Evolutionary conservation across 768 basidiomycete species (phyloP), one percentile per base, ranked within the genome.

Genomic region (Xerocomellus dryophilus): DNA sequence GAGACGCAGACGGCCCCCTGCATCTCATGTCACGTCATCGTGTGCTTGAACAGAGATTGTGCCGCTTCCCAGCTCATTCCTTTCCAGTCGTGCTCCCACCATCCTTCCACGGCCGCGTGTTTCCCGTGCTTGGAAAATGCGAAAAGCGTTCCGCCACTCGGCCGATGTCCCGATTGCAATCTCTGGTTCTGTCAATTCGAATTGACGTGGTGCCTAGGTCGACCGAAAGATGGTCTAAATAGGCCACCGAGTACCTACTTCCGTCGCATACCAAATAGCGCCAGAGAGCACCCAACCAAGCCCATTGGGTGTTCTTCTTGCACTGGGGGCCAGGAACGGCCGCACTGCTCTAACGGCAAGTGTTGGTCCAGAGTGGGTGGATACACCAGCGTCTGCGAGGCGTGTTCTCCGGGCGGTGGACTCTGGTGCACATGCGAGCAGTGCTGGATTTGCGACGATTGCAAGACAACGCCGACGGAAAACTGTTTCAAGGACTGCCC

Each of bases 391-490:
- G 43, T 65, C 20, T 66, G 65, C 38, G 27, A 38, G n/a, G 47
- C 51, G 25, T 67, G 65, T 34, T 51, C 59, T 27, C 56, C 63
- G 0, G 53, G 21, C 14, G 63, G 53, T 3, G 65, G 66, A 9
- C 47, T 67, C 32, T 50, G 58, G 58, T 66, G 65, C 42, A 41
- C 41, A 2, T 66, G 66, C 57, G 42, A 55, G 36, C 46, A 47
- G 20, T 55, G 50, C 44, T 63, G 66, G 65, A 38, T 57, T 11
- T 66, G 65, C 47, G 64, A 67, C 32, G 61, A 65, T 44, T 67
- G 66, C 56, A 50, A 45, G 43, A 12, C 42, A 2, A 50, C 54
- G 29, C 15, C 53, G 9, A 45, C 23, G 35, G 41, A 42, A 2
- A 48, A 48, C 29, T 43, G 59, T 40, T 49, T 61, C 54, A 54